Base-by-base conservation (phyloP, 495 filamentous ascomycete genomes). In the Penicillium psychrofluorescens region DNA sequence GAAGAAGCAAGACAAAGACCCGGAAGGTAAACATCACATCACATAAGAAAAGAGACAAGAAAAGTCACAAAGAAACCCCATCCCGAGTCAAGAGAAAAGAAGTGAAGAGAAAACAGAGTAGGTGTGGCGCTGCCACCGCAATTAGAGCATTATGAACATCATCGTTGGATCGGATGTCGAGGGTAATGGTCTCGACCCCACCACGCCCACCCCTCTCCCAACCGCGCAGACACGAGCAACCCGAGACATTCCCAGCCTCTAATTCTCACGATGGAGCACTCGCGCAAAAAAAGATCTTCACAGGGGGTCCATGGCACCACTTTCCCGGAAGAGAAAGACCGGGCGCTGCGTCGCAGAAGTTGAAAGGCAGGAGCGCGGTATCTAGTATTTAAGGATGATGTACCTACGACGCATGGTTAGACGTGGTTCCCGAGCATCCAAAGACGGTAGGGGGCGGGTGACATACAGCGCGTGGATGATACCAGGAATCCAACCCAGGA, bases 401-500 rank as follows among this genome's bases (percentile, higher is more conserved):
- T 78, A 78, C 35, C 74, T 78, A 42, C 22, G 12, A 40, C 11
- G 32, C 22, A 22, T 22, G 11, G 36, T 46, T 29, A 45, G 14
- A 35, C 8, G 27, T 7, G 31, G 31, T 39, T 12, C 2, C 27
- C 7, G 7, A 9, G n/a, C 4, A n/a, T 12, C 7, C 3, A 30
- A 15, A 12, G 8, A 36, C 35, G 13, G 35, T 8, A 5, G n/a
- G 13, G 2, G 4, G 7, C 11, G 11, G 8, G 7, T 2, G n/a
- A 69, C 73, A 28, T 79, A 87, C 84, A 85, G 59, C 49, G 82
- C 82, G 60, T 87, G 81, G 51, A 86, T 77, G 55, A 85, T 77
- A 68, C 85, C 85, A 30, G 85, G 85, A 45, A 90, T 74, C 68
- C 82, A 89, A 58, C 83, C 85, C 59, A 96, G 76, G 53, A 90